phyloP scores from a whole-genome alignment of 768 basidiomycete species.

The Dioszegia crocea region DNA sequence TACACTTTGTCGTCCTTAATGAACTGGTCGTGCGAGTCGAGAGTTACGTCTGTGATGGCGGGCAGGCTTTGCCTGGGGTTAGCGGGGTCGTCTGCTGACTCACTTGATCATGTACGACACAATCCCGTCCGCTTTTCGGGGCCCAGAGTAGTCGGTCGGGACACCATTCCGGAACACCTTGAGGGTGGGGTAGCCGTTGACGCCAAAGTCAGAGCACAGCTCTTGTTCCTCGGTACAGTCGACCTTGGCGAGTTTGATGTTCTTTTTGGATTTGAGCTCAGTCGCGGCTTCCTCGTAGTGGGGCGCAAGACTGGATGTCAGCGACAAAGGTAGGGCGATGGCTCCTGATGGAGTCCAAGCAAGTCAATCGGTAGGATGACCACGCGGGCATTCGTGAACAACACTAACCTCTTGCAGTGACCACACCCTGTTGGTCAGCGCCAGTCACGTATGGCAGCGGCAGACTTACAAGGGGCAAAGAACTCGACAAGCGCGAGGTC shows the following conservation, averaged over 20 bases:
- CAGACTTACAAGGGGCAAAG: constrained; percentile 43
- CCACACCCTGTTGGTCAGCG: constrained; percentile 63
- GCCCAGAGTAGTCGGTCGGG: constrained; percentile 74
- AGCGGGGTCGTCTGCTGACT: constrained; percentile 53
- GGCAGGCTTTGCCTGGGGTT: constrained; percentile 74
- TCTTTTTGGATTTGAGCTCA: constrained; percentile 71
- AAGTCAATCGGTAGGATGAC: too few relatives aligned
- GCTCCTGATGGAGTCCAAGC: too few relatives aligned
- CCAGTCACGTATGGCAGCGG: neutral
- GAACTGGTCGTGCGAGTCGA: constrained; percentile 76
- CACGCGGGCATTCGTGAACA: too few relatives aligned
- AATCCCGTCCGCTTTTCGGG: constrained; percentile 92
- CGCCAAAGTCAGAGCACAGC: constrained; percentile 78
- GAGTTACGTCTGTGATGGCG: constrained; percentile 77
- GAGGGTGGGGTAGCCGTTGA: constrained; percentile 89
- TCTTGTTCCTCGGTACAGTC: constrained; percentile 94
- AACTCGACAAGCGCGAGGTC: constrained; percentile 77
- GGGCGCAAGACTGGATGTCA: constrained; percentile 66
- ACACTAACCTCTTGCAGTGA: constrained; percentile 71
- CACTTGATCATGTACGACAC: constrained; percentile 87
- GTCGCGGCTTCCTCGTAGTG: constrained; percentile 90
- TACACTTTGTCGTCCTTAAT: constrained; percentile 75
- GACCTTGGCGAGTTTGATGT: constrained; percentile 89
- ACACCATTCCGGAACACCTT: constrained; percentile 88
- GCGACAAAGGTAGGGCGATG: too few relatives aligned